Percentiles rank a stretch among this genome's conserved stretches.
Evolutionary conservation across 495 filamentous ascomycete genomes (phyloP).

Genomic region (Aspergillus sclerotioniger): DNA sequence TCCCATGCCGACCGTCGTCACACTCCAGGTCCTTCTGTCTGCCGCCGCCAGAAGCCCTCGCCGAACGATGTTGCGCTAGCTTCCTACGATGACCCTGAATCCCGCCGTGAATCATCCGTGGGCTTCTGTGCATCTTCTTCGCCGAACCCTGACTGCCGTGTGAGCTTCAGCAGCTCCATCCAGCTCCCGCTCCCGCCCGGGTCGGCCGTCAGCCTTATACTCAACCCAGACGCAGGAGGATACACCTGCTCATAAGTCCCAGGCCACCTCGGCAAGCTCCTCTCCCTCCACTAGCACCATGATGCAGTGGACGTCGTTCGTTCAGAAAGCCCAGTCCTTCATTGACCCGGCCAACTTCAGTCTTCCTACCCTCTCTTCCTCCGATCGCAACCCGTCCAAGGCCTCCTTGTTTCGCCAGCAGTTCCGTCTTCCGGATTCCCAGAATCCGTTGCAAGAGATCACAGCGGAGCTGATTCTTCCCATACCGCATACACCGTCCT

Average conservation of each 20-base stretch:
- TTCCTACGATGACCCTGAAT: slow-evolving; percentile 31
- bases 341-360: slow-evolving; percentile 75
- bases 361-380: slow-evolving; percentile 61
- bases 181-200: slow-evolving; percentile 27
- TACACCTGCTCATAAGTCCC: background rate
- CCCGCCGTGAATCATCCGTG: slow-evolving; percentile 20
- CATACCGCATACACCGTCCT: slow-evolving; percentile 42
- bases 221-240: slow-evolving; percentile 1
- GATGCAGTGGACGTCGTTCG: slow-evolving; percentile 81
- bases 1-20: slow-evolving; percentile 7
- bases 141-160: slow-evolving; percentile 20
- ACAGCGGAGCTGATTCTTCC: slow-evolving; percentile 89
- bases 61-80: slow-evolving; percentile 26
- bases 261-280: background rate
- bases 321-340: slow-evolving; percentile 92
- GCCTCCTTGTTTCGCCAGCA: slow-evolving; percentile 90
- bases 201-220: slow-evolving; percentile 11
- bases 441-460: slow-evolving; percentile 91
- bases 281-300: slow-evolving; percentile 38
- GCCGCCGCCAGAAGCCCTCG: slow-evolving; percentile 8
- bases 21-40: slow-evolving; percentile 20
- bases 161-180: slow-evolving; percentile 27
- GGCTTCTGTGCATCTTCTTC: slow-evolving; percentile 25
- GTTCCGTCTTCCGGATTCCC: slow-evolving; percentile 89
- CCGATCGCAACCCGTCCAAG: slow-evolving; percentile 82